Base-by-base conservation (phyloP, 768 basidiomycete genomes). In the Tylopilus felleus region DNA sequence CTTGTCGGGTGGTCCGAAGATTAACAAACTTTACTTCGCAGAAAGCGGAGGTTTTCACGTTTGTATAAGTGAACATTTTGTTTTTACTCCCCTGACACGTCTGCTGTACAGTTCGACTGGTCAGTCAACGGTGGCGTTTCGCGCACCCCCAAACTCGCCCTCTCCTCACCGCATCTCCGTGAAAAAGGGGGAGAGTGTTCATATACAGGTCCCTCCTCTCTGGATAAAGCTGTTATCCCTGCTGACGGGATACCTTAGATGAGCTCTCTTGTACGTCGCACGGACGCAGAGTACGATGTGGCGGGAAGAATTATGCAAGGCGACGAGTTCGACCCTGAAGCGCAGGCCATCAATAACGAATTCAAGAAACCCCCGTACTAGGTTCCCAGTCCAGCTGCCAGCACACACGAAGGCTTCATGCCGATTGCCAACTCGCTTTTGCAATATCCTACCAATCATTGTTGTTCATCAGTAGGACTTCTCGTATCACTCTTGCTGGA, bases 51-150 rank as follows among this genome's bases (percentile, higher is more conserved):
- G 61, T 80, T 35, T 82, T 80, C 66, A 66, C 71, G 84, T 87
- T 63, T 27, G 84, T 72, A 44, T 46, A 25, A 25, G 17, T 23
- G 23, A 43, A 44, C 28, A 40, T 22, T 5, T 74, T 3, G 72
- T 71, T 60, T 74, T 21, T 4, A 2, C 27, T 44, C 23, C 29
- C 39, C 33, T 56, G 53, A 65, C 51, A 60, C 52, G 29, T 27
- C 3, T 31, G n/a, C 17, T 21, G 27, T 52, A 67, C 36, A 79
- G 78, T 7, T 77, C 69, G 17, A 65, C 60, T 7, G 64, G 74
- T 57, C 76, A 77, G 28, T 82, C 85, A 5, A 82, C 81, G 1
- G 68, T 87, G 27, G 84, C 83, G 31, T 87, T 86, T 75, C 78
- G 80, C 47, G 74, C 77, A 17, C 71, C 71, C 58, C 68, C 63